Base-by-base conservation (phyloP, 257 asterid species). In the Nicotiana otophora region DNA sequence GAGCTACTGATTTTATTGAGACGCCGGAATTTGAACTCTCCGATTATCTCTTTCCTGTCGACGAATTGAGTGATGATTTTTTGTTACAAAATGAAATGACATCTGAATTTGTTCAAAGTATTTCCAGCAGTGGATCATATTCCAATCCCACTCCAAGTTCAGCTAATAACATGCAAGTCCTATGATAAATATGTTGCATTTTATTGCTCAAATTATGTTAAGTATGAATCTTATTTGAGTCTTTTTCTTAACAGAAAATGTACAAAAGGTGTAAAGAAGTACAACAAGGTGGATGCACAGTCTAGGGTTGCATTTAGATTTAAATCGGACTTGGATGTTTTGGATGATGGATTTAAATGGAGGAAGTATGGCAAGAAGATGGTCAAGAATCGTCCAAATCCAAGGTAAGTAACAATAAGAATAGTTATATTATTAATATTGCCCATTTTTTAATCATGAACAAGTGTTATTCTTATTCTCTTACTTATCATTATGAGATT, bases 301-400 rank as follows among this genome's bases (percentile, higher is more conserved):
- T 8, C 46, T 78, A 78, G 74, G 79, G 34, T 78, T 53, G 85
- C 80, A 78, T 78, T 85, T 78, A 82, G 84, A 78, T 82, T 84
- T 77, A 82, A 74, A 85, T 82, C 88, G 23, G 83, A 78, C 10
- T 26, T 69, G 64, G 88, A 85, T 5, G 77, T 82, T 31, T 61
- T 85, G 88, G 88, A 85, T 70, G 87, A 85, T 67, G 87, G 87
- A 77, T 85, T 9, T 81, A 85, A 85, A 67, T 85, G 87, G 87
- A 85, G 83, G 70, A 85, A 85, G 70, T 85, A 85, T 53, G 87
- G 87, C 11, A 85, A 85, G 36, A 85, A 85, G 85, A 85, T 82
- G 87, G 85, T 85, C 62, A 85, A 85, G 83, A 85, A 33, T 74
- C 78, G 64, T 68, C 83, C 85, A 63, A 20, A 85, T 85, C 87